A percentile compares a stretch with the other conserved stretches of the same genome.
Conservation (phyloP, 768 basidiomycete genomes). For the Xerocomus brunneocitrinus region DNA sequence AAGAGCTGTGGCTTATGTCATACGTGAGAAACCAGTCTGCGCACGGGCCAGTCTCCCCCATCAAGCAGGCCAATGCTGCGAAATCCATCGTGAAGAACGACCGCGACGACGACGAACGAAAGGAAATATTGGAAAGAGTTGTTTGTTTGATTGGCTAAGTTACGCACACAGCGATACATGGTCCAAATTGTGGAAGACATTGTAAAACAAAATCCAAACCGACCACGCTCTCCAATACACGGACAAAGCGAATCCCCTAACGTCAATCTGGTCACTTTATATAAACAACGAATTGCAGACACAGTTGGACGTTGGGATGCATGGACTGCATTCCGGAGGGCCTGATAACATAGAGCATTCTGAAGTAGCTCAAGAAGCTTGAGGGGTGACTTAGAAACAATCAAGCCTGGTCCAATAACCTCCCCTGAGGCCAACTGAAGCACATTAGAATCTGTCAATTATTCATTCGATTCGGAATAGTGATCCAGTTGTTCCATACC, state of each 20-base stretch:
- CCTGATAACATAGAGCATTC: too few species aligned
- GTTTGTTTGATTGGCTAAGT: slow-evolving; percentile 49
- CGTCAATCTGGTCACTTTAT: background rate
- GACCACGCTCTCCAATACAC: slow-evolving; percentile 40
- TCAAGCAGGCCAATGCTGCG: slow-evolving; percentile 18
- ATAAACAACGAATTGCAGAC: too few species aligned
- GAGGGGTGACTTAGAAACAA: too few species aligned
- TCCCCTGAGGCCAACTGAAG: too few species aligned
- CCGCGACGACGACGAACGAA: slow-evolving; percentile 26
- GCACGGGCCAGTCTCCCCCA: slow-evolving; percentile 51
- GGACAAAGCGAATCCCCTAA: slow-evolving; percentile 28
- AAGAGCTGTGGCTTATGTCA: slow-evolving; percentile 53
- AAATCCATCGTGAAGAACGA: slow-evolving; percentile 26
- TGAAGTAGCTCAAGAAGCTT: too few species aligned
- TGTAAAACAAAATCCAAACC: slow-evolving; percentile 63
- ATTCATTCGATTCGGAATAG: too few species aligned
- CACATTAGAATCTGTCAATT: too few species aligned
- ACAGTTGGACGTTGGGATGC: too few species aligned
- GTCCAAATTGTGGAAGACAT: slow-evolving; percentile 73
- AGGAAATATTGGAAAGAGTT: slow-evolving; percentile 30
- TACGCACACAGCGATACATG: slow-evolving; percentile 51
- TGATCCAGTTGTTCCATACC: too few species aligned
- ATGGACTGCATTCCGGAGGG: too few species aligned
- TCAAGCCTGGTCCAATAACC: too few species aligned
- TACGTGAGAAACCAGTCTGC: slow-evolving; percentile 38